These are phyloP conservation scores for Cyclanthera cordifolia DNA, from an alignment of 306 rosid genomes.

Conservation along the genomic window DNA sequence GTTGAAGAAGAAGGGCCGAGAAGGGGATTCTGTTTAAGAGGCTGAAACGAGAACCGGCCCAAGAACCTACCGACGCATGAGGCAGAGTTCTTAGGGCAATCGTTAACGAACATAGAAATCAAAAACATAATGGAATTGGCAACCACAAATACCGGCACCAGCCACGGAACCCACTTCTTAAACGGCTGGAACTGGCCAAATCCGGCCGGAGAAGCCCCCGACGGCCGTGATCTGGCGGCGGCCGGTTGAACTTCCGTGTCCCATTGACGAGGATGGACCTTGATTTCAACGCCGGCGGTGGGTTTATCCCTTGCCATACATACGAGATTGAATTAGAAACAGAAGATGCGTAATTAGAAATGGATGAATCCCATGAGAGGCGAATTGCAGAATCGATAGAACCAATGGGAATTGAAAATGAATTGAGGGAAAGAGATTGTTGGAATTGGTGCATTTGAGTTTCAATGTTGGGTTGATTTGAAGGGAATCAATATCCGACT, in stretches of 20 bases:
- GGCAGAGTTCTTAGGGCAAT: constrained; percentile 16
- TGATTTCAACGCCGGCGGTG: constrained; percentile 1
- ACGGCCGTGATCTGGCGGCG: background rate
- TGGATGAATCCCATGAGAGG: constrained; percentile 1
- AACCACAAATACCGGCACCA: constrained; percentile 16
- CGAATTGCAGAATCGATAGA: too few species aligned
- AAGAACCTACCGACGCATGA: constrained; percentile 13
- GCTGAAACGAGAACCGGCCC: constrained; percentile 20
- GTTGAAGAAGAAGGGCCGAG: constrained; percentile 17
- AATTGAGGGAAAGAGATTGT: background rate
- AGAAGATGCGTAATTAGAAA: background rate
- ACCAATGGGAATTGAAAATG: background rate
- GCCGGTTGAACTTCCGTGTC: background rate
- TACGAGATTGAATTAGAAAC: background rate
- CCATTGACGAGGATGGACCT: constrained; percentile 1
- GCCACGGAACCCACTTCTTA: constrained; percentile 14
- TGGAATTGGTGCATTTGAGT: background rate
- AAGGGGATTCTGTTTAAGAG: constrained; percentile 15
- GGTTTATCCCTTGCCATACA: constrained; percentile 10
- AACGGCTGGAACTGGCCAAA: background rate
- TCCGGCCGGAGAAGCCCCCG: background rate
- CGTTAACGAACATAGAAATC: constrained; percentile 14
- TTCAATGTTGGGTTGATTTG: background rate
- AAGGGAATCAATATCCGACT: too few species aligned
- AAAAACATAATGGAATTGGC: constrained; percentile 5